Evolutionary conservation across 495 filamentous ascomycete species (phyloP).

Genomic region (Symbiotaphrina buchneri): DNA sequence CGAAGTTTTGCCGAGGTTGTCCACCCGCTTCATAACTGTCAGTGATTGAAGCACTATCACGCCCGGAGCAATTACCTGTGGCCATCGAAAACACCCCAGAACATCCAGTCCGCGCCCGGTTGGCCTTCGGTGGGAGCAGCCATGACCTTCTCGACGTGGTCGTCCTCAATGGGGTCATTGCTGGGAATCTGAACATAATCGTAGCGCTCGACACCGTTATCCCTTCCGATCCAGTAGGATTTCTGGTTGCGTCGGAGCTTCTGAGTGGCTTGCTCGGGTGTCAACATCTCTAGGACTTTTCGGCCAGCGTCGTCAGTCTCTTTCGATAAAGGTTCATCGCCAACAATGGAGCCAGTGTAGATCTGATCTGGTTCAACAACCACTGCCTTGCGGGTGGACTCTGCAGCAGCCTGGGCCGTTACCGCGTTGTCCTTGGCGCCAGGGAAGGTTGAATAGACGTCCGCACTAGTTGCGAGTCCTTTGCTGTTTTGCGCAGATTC

Average conservation of each 20-base stretch:
- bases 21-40: slow-evolving; percentile 47
- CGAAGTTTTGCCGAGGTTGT: slow-evolving; percentile 93
- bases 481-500: slow-evolving; percentile 4
- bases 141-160: slow-evolving; percentile 92
- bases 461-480: slow-evolving; percentile 5
- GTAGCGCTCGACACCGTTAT: slow-evolving; percentile 80
- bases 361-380: slow-evolving; percentile 68
- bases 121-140: slow-evolving; percentile 25
- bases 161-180: slow-evolving; percentile 96
- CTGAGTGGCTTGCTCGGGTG: slow-evolving; percentile 79
- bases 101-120: slow-evolving; percentile 86
- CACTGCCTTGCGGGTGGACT: slow-evolving; percentile 22
- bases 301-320: slow-evolving; percentile 59
- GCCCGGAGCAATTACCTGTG: slow-evolving; percentile 42
- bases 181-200: slow-evolving; percentile 88
- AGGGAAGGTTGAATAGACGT: slow-evolving; percentile 9
- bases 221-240: slow-evolving; percentile 75
- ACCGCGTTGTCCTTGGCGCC: slow-evolving; percentile 5
- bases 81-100: slow-evolving; percentile 97
- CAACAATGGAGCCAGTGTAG: slow-evolving; percentile 59
- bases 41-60: background rate
- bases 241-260: slow-evolving; percentile 77
- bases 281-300: slow-evolving; percentile 82
- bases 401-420: slow-evolving; percentile 3
- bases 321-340: slow-evolving; percentile 68